Evolutionary conservation across 1,284 basidiomycete genomes (phyloP), one percentile per base, ranked within the genome.

Genomic region (Tilletia caries): DNA sequence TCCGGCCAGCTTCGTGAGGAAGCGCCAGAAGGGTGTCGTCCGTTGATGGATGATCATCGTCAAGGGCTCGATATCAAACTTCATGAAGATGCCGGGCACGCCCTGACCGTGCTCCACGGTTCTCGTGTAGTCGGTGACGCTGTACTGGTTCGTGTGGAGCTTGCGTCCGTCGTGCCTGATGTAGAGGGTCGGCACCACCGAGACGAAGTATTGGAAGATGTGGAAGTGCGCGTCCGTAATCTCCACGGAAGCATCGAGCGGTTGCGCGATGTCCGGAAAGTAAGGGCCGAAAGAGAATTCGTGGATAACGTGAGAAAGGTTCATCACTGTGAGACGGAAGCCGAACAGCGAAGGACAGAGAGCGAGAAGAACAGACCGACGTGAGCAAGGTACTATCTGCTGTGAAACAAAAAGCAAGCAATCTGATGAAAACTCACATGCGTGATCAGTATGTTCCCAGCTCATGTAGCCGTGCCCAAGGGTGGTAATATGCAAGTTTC

Each of bases 231-330:
- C 27, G 34, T 89, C 58, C 0, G 95, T 90, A 0, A 91, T 83
- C 82, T 97, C 93, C 71, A 92, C 90, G 68, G 74, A 79, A 13
- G 69, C 73, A 79, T 98, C 95, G 43, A 98, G 87, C 2, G 95
- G 95, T 83, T 98, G 95, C 0, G 89, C 88, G 70, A 98, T 98
- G 66, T 94, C 91, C 0, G 95, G 95, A 86, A 97, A 98, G 86
- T 92, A 91, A 0, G 93, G 92, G 0, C 95, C 95, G 78, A 98
- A 98, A 1, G 93, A 96, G 83, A 97, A 95, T 84, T 98, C 95
- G 73, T 91, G 91, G 75, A 98, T 93, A 70, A 97, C 90, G 85
- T 98, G 95, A 1, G 92, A 93, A 41, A 98, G 87, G 82, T 98
- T 98, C 93, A 98, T 96, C 73, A 91, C 92, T 95, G 27, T 18